Base-by-base conservation (phyloP, 2,329 filamentous ascomycete species). In the Fusarium azukiicola region DNA sequence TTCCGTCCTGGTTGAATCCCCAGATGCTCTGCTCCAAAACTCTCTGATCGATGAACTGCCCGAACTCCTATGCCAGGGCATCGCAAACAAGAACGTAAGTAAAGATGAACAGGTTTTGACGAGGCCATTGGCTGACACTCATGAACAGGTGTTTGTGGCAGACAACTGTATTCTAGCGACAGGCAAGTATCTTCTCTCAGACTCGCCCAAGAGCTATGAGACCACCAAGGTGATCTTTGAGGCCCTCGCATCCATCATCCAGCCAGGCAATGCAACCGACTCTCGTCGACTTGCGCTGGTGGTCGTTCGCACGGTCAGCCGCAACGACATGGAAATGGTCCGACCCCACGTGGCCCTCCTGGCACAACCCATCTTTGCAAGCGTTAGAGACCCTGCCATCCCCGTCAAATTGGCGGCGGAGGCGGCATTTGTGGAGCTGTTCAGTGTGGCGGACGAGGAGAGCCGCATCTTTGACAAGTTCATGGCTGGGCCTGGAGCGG, bases 331-430 rank as follows among this genome's bases (percentile, higher is more conserved):
- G 84, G 96, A 98, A 68, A 90, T 98, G 83, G 93, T 97, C 49
- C 94, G 96, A 40, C 96, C 97, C 19, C 97, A 99, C 85, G 91
- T 99, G 64, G 89, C 94, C 14, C 88, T 96, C 5, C 92, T 99
- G n/a, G 95, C 96, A 3, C 95, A 95, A 3, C 94, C 97, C 3
- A 92, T 99, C 58, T 99, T 99, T 86, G 94, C 96, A 54, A 96
- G 96, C 69, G 98, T 99, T 40, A 94, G 98, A 74, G 98, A 99
- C 86, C 91, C 94, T 14, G 94, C 99, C 10, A 99, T 99, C 77
- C 98, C 98, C 1, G 95, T 99, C 84, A 99, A 99, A 88, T 91
- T 99, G 40, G 95, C 97, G 0, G 97, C 98, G 3, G 98, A 99
- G 88, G 97, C 97, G 17, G 97, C 97, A 1, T 99, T 99, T 87